phyloP scores from a whole-genome alignment of 2,329 filamentous ascomycete species.

The Neoascochyta sp. region DNA sequence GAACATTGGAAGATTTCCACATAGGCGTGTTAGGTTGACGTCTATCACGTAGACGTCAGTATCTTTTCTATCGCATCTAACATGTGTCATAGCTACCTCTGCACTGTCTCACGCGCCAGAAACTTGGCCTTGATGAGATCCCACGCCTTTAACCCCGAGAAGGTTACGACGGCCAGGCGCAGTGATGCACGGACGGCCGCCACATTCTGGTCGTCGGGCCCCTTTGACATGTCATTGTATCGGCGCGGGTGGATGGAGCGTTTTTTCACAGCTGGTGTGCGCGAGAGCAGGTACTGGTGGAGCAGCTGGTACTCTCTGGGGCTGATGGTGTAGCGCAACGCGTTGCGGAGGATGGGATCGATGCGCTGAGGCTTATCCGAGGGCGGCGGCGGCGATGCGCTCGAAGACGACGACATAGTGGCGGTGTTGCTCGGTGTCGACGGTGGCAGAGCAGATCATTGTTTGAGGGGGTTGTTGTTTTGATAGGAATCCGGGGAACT shows the following conservation, averaged over 20 bases:
- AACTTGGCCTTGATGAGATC: constrained; percentile 41
- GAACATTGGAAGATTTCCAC: constrained; percentile 61
- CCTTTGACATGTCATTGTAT: constrained; percentile 51
- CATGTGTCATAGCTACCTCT: constrained; percentile 13
- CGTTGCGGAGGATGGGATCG: constrained; percentile 77
- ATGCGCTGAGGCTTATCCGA: constrained; percentile 31
- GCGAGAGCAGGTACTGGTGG: constrained; percentile 77
- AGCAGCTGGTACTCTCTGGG: constrained; percentile 81
- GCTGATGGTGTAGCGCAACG: constrained; percentile 78
- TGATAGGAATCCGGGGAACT: constrained; percentile 13
- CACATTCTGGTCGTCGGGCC: constrained; percentile 48
- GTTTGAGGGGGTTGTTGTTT: constrained; percentile 15
- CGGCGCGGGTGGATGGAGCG: constrained; percentile 48
- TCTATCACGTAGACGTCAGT: constrained; percentile 15
- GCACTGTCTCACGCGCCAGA: constrained; percentile 28
- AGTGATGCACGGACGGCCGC: constrained; percentile 46
- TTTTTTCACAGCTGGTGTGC: constrained; percentile 59
- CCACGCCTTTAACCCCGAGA: constrained; percentile 47
- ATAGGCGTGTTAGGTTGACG: constrained; percentile 40
- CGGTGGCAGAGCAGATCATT: constrained; percentile 12
- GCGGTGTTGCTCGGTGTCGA: constrained; percentile 8
- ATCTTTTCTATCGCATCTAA: constrained; percentile 16
- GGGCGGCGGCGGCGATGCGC: constrained; percentile 26
- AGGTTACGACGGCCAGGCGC: constrained; percentile 44
- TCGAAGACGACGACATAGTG: constrained; percentile 35